phyloP scores from a whole-genome alignment of 2,329 filamentous ascomycete species.

The Aspergillus ibericus region DNA sequence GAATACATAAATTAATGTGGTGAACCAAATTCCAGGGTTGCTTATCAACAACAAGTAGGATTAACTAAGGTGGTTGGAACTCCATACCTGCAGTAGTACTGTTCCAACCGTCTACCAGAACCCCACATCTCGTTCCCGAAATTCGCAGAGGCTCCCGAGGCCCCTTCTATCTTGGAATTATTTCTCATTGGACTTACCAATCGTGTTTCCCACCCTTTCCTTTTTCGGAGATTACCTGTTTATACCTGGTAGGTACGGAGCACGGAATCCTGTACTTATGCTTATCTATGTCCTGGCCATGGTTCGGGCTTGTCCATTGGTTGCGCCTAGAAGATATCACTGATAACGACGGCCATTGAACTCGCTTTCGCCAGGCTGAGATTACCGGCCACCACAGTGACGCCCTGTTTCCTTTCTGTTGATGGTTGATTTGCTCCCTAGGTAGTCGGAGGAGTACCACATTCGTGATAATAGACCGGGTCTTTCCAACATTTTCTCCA shows the following conservation, averaged over 20 bases:
- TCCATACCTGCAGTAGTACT: not conserved
- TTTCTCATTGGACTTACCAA: constrained; percentile 10
- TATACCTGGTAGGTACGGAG: not conserved
- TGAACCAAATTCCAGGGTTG: not conserved
- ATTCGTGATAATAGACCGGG: not conserved
- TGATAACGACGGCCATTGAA: not conserved
- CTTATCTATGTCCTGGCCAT: not conserved
- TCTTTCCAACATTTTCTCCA: not conserved
- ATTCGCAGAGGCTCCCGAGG: constrained; percentile 2
- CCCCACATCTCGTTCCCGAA: constrained; percentile 14
- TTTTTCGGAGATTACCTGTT: not conserved
- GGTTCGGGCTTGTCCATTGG: not conserved
- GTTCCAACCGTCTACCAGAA: not conserved
- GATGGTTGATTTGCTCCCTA: not conserved
- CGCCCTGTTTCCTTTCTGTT: not conserved
- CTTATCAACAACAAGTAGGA: not conserved
- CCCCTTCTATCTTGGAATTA: constrained; percentile 6
- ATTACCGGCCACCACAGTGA: not conserved
- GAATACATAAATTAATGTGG: not conserved
- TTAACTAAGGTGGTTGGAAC: not conserved
- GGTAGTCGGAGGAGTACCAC: not conserved
- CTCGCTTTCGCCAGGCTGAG: not conserved
- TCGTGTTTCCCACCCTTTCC: not conserved
- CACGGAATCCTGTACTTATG: not conserved
- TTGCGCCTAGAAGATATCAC: not conserved